These are phyloP conservation scores for Flaveria bidentis DNA, from an alignment of 129 eudicot species.

Conservation along the genomic window DNA sequence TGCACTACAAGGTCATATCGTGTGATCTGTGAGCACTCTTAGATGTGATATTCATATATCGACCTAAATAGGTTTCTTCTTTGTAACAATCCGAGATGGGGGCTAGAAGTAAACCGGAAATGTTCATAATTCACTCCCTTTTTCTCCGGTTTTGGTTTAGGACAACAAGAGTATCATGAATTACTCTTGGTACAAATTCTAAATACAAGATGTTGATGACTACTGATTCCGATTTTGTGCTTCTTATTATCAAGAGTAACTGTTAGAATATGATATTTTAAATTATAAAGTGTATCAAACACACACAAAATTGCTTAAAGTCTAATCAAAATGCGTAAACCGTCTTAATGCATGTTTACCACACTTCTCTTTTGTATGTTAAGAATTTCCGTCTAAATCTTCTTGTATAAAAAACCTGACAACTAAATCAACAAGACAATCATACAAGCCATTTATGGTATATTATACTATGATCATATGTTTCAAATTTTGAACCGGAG, in stretches of 20 bases:
- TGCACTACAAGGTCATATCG: slow-evolving; percentile 51
- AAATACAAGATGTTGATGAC: neutral
- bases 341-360: neutral
- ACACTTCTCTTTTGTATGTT: no score
- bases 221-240: neutral
- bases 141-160: neutral
- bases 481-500: no score
- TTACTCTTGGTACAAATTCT: neutral
- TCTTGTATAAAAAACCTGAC: no score
- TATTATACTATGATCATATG: no score
- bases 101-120: no score
- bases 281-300: neutral
- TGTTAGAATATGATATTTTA: neutral
- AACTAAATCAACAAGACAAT: no score
- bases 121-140: no score
- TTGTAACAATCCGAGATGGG: neutral
- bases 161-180: neutral
- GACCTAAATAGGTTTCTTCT: neutral
- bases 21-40: slow-evolving; percentile 27
- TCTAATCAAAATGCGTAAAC: neutral
- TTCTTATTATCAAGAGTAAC: neutral
- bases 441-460: no score
- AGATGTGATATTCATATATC: neutral
- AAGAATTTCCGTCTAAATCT: no score
- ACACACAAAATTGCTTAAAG: neutral